phyloP scores from a whole-genome alignment of 371 early-diverging fungal species.

The Mortierella sp. region DNA sequence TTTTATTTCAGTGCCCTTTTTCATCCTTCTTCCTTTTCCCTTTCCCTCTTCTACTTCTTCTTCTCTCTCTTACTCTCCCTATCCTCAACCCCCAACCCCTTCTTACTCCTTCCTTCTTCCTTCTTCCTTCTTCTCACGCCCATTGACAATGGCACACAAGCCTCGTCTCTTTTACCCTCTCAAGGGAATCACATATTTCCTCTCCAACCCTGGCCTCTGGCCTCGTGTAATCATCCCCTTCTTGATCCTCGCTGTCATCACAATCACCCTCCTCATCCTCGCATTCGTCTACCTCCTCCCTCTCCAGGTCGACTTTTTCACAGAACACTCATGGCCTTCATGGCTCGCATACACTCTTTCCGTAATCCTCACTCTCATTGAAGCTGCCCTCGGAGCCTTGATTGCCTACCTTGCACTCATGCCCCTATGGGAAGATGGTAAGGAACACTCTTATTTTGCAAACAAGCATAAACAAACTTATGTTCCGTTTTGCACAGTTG shows the following conservation, averaged over 20 bases:
- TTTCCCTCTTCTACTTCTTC: background rate
- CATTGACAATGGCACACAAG: constrained; percentile 20
- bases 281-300: constrained; percentile 55
- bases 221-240: constrained; percentile 55
- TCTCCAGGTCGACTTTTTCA: constrained; percentile 32
- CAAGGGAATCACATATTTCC: constrained; percentile 48
- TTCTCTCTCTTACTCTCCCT: background rate
- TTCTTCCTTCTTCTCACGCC: background rate
- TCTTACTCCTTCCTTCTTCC: too few relatives aligned
- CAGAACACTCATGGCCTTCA: constrained; percentile 34
- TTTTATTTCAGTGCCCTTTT: background rate
- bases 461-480: background rate
- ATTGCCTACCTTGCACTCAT: constrained; percentile 47
- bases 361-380: constrained; percentile 32
- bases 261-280: constrained; percentile 36
- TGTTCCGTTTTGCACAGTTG: background rate
- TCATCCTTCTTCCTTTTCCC: background rate
- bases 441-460: background rate
- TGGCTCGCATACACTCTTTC: constrained; percentile 40
- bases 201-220: constrained; percentile 50
- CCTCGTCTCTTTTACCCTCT: constrained; percentile 44
- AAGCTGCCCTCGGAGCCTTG: constrained; percentile 54
- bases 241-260: constrained; percentile 36
- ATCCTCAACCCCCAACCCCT: background rate
- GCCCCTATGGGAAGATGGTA: constrained; percentile 58